These are phyloP conservation scores for Vigna nakashimae DNA, from an alignment of 306 rosid genomes.

Conservation along the genomic window DNA sequence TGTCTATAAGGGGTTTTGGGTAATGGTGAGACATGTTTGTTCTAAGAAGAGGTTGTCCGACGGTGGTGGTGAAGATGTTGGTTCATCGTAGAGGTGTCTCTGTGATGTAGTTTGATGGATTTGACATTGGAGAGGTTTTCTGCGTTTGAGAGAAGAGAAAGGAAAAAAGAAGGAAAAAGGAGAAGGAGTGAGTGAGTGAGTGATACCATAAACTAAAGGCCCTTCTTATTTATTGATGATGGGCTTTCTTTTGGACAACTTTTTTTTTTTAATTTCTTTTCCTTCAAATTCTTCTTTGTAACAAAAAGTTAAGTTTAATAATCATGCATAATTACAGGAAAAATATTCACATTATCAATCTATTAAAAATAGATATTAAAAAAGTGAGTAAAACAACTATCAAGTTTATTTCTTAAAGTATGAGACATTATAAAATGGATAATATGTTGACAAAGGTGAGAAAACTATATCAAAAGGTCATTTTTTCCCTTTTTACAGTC, in stretches of 20 bases:
- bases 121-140: not conserved
- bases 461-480: too few species aligned
- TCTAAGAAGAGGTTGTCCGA: not conserved
- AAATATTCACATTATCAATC: too few species aligned
- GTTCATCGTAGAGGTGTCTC: not conserved
- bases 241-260: not conserved
- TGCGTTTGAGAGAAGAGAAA: not conserved
- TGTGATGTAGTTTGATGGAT: not conserved
- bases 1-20: constrained; percentile 51
- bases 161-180: not conserved
- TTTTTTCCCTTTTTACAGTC: too few species aligned
- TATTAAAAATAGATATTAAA: too few species aligned
- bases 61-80: not conserved
- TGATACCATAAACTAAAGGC: not conserved
- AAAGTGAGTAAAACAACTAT: too few species aligned
- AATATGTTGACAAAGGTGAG: too few species aligned
- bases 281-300: too few species aligned
- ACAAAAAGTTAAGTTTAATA: too few species aligned
- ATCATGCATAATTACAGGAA: too few species aligned
- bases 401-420: too few species aligned
- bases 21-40: constrained; percentile 49
- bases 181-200: not conserved
- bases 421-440: too few species aligned
- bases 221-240: constrained; percentile 32
- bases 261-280: too few species aligned